Base-by-base conservation (phyloP, 2,329 filamentous ascomycete genomes). In the Cryoendolithus antarcticus region DNA sequence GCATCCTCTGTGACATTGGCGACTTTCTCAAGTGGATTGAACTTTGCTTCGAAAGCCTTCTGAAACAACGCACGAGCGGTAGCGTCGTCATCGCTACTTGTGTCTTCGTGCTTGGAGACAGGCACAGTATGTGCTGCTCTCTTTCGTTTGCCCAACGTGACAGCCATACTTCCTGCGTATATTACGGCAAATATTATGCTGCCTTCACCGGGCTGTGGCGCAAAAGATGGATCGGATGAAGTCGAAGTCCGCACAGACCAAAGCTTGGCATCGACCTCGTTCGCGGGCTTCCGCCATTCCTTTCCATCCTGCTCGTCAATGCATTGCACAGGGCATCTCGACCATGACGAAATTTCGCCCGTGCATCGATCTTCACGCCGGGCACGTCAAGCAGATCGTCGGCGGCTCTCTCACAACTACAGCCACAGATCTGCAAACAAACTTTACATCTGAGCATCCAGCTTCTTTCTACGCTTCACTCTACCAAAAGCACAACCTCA, bases 321-420 rank as follows among this genome's bases (percentile, higher is more conserved):
- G 6, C 19, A 21, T 21, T 6, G 19, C 6, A 21, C 6, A 21
- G 3, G 6, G 6, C 6, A 21, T 21, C 19, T 11, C 33, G 35
- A 52, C 31, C 32, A 94, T 98, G 91, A 96, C 91, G 2, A 78
- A 80, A 51, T 98, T 98, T 58, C 74, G 91, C 30, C 91, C 91
- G 12, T 98, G 91, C 58, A 96, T 98, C 62, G 91, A 98, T 65
- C 75, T 98, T 38, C 91, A 98, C 62, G 81, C 88, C n/a, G 91
- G 91, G 9, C 81, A 89, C 58, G 91, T 98, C 43, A 98, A 98
- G 69, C 91, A 98, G 62, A 98, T 98, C 52, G 88, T 98, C 31
- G 91, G 91, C 51, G 89, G 91, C 43, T 96, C 91, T 2, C 74
- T 98, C 45, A 82, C 63, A 74, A 74, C 57, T 61, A 48, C 44